Base-by-base conservation (phyloP, 805 yeast species). In the Diddensiella caesifluorescens region DNA sequence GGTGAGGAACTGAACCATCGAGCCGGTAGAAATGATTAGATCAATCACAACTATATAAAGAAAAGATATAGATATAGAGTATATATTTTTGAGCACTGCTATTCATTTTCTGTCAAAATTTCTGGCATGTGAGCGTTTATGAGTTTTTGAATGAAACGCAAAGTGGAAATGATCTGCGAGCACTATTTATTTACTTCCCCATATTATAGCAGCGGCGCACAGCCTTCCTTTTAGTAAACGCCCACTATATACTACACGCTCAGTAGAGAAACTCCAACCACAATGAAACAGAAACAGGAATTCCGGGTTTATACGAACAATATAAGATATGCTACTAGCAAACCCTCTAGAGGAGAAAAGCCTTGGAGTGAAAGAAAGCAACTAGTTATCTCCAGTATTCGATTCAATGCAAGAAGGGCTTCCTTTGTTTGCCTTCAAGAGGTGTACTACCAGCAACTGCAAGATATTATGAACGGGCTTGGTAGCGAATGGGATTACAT, bases 361-460 rank as follows among this genome's bases (percentile, higher is more conserved):
- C 64, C 65, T 1, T 76, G 81, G 81, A 45, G 46, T 3, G 57
- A 50, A 13, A 64, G 81, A 25, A 63, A 63, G 45, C 50, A 47
- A 2, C 64, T 61, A 4, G 60, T 75, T 4, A 55, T 62, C 12
- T 54, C 64, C 25, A 63, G 71, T 12, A 74, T 76, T 30, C 56
- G 59, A 43, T 67, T 67, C 55, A 47, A 58, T 37, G 47, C 53
- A 5, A 32, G 39, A 21, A 40, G 31, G 12, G 60, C 65, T 10
- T 56, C 69, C 5, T 62, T 74, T 10, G 74, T 73, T 12, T 54
- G 69, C 12, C 63, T 75, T 6, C 77, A 75, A 48, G 80, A 75
- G 50, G 77, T 64, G 7, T 49, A 70, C 28, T 55, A 65, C 35
- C 60, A 69, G 39, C 80, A 74, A 52, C 61, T 77, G 15, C 52